Percentiles rank a stretch among this genome's conserved stretches.
These are phyloP conservation scores for Westerdykella aurantiaca DNA, from an alignment of 2,329 filamentous ascomycete genomes.

Conservation along the genomic window DNA sequence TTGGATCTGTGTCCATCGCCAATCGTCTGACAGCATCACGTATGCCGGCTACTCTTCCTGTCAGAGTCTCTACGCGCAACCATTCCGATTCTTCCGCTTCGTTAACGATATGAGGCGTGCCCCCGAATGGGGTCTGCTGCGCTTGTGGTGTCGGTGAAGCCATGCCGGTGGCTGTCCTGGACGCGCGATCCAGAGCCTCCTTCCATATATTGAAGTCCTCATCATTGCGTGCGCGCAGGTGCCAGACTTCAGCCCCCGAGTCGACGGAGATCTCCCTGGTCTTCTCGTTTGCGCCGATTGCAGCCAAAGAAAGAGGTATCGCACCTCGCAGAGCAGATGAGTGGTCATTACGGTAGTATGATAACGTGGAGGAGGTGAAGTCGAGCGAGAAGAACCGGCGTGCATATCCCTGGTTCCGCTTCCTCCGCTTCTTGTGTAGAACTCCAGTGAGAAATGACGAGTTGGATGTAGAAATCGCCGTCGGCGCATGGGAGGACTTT, in stretches of 20 bases:
- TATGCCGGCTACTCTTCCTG: slow-evolving; percentile 80
- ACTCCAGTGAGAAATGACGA: slow-evolving; percentile 72
- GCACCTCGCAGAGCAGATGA: slow-evolving; percentile 88
- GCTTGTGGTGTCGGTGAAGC: slow-evolving; percentile 27
- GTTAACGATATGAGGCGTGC: slow-evolving; percentile 15
- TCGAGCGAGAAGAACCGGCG: slow-evolving; percentile 93
- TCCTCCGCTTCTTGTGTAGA: slow-evolving; percentile 82
- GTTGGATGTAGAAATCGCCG: slow-evolving; percentile 3
- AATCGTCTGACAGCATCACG: slow-evolving; percentile 82
- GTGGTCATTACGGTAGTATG: slow-evolving; percentile 92
- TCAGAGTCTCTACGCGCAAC: slow-evolving; percentile 76
- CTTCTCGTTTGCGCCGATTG: slow-evolving; percentile 82
- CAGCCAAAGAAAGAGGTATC: slow-evolving; percentile 85
- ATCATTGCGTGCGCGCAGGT: slow-evolving; percentile 73
- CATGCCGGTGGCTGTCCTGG: slow-evolving; percentile 45
- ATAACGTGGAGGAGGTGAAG: slow-evolving; percentile 87
- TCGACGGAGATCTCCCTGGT: slow-evolving; percentile 92
- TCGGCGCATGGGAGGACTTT: slow-evolving; percentile 28
- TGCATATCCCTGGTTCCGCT: slow-evolving; percentile 90
- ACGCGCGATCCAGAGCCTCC: slow-evolving; percentile 74
- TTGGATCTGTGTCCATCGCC: slow-evolving; percentile 75
- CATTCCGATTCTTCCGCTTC: slow-evolving; percentile 72
- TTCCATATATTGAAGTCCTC: slow-evolving; percentile 89
- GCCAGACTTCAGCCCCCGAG: slow-evolving; percentile 95
- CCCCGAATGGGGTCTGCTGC: slow-evolving; percentile 17